A percentile compares a stretch with the other conserved stretches of the same genome.
phyloP scores from a whole-genome alignment of 805 yeast species.

The Starmerella davenportii region DNA sequence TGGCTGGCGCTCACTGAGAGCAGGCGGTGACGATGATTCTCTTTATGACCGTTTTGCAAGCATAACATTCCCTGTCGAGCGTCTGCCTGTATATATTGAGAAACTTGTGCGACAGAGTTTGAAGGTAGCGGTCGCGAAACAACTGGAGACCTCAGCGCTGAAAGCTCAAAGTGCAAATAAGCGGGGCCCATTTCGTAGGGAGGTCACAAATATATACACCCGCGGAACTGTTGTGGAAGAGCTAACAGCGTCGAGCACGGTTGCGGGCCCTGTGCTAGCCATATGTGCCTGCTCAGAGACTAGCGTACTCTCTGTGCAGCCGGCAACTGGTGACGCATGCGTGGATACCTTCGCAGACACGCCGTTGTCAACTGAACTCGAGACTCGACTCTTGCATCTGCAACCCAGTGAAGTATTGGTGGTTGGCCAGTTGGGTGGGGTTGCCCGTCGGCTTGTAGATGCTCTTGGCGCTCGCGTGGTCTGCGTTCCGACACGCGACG shows the following conservation, averaged over 20 bases:
- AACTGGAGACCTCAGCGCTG: constrained; percentile 61
- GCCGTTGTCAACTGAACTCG: constrained; percentile 39
- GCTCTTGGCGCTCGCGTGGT: constrained; percentile 13
- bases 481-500: constrained; percentile 10
- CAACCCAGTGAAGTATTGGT: constrained; percentile 59
- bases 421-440: constrained; percentile 22
- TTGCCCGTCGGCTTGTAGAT: constrained; percentile 4
- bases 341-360: constrained; percentile 55
- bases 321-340: constrained; percentile 56
- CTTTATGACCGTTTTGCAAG: constrained; percentile 50
- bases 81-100: constrained; percentile 60
- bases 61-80: constrained; percentile 65
- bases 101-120: constrained; percentile 52
- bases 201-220: constrained; percentile 56
- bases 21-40: constrained; percentile 30
- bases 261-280: constrained; percentile 19
- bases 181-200: constrained; percentile 44
- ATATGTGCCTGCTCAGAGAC: constrained; percentile 6
- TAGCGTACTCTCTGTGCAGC: constrained; percentile 46
- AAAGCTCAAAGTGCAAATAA: constrained; percentile 38
- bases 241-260: constrained; percentile 19
- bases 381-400: constrained; percentile 54
- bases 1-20: constrained; percentile 42
- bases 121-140: constrained; percentile 77
- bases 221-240: constrained; percentile 68